Evolutionary conservation across 768 basidiomycete species (phyloP).

Genomic region (Psilocybe cyanescens): DNA sequence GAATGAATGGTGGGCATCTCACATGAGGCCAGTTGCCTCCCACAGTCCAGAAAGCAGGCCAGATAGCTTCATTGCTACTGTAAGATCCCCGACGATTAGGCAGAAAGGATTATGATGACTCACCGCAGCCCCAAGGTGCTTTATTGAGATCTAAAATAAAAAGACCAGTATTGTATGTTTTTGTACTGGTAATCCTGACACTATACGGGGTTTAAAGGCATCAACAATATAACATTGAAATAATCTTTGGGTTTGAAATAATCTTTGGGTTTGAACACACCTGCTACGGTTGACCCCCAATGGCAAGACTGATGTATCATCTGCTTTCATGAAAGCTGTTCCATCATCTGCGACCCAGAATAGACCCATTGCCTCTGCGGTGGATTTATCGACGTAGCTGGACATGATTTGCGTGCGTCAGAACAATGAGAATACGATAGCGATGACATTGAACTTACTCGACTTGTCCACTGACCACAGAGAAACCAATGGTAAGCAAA

Average conservation of each 20-base stretch:
- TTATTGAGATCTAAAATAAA: constrained; percentile 85
- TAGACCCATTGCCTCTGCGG: constrained; percentile 57
- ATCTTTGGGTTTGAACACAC: constrained; percentile 33
- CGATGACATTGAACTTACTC: constrained; percentile 48
- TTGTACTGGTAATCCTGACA: constrained; percentile 76
- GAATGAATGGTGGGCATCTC: constrained; percentile 23
- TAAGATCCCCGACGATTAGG: neutral
- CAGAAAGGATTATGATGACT: constrained; percentile 22
- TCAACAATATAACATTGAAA: neutral
- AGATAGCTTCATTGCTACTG: constrained; percentile 51
- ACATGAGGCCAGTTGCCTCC: constrained; percentile 72
- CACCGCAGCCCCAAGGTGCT: constrained; percentile 92
- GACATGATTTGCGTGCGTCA: neutral
- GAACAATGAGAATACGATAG: neutral
- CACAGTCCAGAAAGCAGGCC: constrained; percentile 85
- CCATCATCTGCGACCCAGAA: constrained; percentile 62
- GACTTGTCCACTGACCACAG: constrained; percentile 62
- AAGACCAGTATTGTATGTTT: constrained; percentile 75
- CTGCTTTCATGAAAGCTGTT: constrained; percentile 79
- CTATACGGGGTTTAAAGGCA: constrained; percentile 38
- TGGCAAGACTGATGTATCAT: constrained; percentile 62
- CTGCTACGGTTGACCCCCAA: constrained; percentile 64
- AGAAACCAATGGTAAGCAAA: constrained; percentile 1
- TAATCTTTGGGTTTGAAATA: neutral
- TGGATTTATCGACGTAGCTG: constrained; percentile 58